Conservation (phyloP, 2,329 filamentous ascomycete species). For the Aspergillus amoenus region DNA sequence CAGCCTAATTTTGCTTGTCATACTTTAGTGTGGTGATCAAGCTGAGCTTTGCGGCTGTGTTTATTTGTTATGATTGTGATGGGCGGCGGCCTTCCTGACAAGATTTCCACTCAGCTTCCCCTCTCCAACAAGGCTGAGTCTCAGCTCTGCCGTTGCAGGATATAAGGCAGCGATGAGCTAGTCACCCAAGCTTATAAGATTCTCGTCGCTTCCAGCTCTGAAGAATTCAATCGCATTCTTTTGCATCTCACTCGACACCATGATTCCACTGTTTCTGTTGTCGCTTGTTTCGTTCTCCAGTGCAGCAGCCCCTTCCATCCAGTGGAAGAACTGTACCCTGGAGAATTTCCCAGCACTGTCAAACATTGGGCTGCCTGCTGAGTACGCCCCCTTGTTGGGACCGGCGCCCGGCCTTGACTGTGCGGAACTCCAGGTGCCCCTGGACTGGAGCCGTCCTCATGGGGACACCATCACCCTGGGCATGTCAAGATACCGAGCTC, state of each 20-base stretch:
- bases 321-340: conserved; percentile 1
- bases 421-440: conserved; percentile 23
- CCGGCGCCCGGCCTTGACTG: not conserved
- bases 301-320: not conserved
- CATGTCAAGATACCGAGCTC: conserved; percentile 23
- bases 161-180: no score
- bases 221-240: not conserved
- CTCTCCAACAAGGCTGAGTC: no score
- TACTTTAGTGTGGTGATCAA: no score
- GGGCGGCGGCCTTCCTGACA: no score
- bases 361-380: not conserved
- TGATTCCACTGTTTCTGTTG: not conserved
- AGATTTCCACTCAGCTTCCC: no score
- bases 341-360: not conserved
- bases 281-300: not conserved
- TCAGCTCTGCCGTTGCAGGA: no score
- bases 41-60: no score
- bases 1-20: no score
- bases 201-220: not conserved
- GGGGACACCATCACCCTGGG: conserved; percentile 30
- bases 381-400: not conserved
- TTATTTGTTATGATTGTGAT: no score
- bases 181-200: no score
- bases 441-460: conserved; percentile 32
- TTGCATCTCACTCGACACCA: not conserved